These are phyloP conservation scores for Paxillus rubicundulus DNA, from an alignment of 768 basidiomycete genomes.

Conservation along the genomic window DNA sequence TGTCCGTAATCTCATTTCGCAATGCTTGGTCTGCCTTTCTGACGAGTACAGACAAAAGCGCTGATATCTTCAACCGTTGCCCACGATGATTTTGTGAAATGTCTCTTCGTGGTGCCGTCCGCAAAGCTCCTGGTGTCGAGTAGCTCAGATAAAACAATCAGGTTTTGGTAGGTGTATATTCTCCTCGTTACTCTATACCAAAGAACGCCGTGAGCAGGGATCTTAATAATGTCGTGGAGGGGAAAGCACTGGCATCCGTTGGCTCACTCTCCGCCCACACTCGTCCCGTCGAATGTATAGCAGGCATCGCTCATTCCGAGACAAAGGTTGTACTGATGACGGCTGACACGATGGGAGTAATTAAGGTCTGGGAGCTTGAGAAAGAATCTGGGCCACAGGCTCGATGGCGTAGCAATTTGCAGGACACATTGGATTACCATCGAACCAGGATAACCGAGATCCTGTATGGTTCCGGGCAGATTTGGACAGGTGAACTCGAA, in stretches of 20 bases:
- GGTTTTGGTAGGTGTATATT: conserved; percentile 67
- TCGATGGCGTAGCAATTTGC: conserved; percentile 51
- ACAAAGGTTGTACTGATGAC: conserved; percentile 62
- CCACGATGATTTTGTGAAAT: conserved; percentile 91
- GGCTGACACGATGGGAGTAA: conserved; percentile 88
- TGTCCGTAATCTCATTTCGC: conserved; percentile 39
- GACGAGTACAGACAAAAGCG: conserved; percentile 56
- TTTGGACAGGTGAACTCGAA: conserved; percentile 76
- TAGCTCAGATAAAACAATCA: conserved; percentile 84
- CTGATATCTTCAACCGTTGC: conserved; percentile 69
- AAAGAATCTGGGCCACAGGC: conserved; percentile 37
- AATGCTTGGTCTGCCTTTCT: not conserved
- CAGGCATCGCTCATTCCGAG: conserved; percentile 49
- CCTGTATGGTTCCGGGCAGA: conserved; percentile 56
- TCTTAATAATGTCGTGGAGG: conserved; percentile 44
- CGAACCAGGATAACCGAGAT: conserved; percentile 83
- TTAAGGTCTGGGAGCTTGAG: conserved; percentile 75
- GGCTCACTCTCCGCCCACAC: conserved; percentile 82
- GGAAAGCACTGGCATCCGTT: conserved; percentile 45
- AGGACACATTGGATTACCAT: conserved; percentile 65
- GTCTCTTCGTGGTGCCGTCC: conserved; percentile 66
- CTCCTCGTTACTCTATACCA: not conserved
- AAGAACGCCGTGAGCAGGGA: conserved; percentile 50
- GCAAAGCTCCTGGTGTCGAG: conserved; percentile 74
- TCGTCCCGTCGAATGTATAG: conserved; percentile 81